A percentile compares a stretch with the other conserved stretches of the same genome.
phyloP scores from a whole-genome alignment of 73 alveolate species.

The Paramecium biaurelia region DNA sequence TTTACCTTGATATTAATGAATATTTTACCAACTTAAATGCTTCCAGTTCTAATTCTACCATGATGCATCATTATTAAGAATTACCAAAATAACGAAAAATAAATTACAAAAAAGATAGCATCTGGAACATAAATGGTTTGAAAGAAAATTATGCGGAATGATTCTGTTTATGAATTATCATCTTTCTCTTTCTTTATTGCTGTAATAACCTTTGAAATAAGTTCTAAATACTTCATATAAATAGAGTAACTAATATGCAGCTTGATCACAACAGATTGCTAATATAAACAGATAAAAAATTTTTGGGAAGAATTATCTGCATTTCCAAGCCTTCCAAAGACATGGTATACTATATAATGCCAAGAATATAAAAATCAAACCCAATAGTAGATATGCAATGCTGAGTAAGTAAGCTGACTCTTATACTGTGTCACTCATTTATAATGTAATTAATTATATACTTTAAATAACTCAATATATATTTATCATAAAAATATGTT shows the following conservation, averaged over 20 bases:
- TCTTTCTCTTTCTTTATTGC: background rate
- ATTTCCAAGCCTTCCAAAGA: background rate
- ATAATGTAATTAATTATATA: background rate
- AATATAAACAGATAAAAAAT: background rate
- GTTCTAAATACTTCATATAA: background rate
- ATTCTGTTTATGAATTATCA: background rate
- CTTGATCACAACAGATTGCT: background rate
- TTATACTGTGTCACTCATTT: background rate
- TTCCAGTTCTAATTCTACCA: slow-evolving; percentile 26
- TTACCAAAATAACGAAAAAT: slow-evolving; percentile 7
- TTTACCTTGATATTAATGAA: background rate
- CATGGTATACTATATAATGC: background rate
- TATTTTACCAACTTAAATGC: background rate
- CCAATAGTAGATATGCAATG: background rate
- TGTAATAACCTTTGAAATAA: background rate
- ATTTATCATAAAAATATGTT: background rate
- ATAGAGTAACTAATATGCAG: background rate
- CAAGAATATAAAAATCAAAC: background rate
- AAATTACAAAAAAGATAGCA: slow-evolving; percentile 25
- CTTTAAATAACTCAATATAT: background rate
- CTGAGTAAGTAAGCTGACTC: slow-evolving; percentile 15
- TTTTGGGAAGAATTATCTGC: slow-evolving; percentile 4
- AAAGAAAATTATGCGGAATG: background rate
- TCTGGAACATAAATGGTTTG: slow-evolving; percentile 9
- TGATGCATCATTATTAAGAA: slow-evolving; percentile 32